Evolutionary conservation across 192 early-diverging fungal genomes (phyloP).

Genomic region (Coemansia sp.): DNA sequence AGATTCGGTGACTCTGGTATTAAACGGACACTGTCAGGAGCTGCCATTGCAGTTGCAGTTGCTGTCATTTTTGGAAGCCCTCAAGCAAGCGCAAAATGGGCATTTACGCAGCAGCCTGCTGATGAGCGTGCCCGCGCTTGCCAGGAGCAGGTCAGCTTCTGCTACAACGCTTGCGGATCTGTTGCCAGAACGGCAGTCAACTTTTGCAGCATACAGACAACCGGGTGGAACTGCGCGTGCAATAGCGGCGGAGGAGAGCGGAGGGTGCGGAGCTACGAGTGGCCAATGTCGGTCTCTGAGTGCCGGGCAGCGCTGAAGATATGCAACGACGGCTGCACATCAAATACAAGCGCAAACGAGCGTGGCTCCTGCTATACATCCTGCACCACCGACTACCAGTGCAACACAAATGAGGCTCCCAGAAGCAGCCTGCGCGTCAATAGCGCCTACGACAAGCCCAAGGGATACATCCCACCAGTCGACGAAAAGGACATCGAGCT

Average conservation of each 20-base stretch:
- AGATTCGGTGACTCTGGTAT: not conserved
- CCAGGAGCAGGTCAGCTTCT: constrained; percentile 53
- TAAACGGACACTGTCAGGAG: not conserved
- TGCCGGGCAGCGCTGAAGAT: constrained; percentile 38
- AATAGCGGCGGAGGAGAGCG: constrained; percentile 18
- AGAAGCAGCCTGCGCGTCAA: constrained; percentile 42
- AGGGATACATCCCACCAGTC: constrained; percentile 39
- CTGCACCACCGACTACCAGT: constrained; percentile 42
- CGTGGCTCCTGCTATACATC: constrained; percentile 30
- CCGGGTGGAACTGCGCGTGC: constrained; percentile 54
- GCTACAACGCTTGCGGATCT: constrained; percentile 45
- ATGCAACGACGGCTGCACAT: constrained; percentile 33
- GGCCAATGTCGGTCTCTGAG: constrained; percentile 40
- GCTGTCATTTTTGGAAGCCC: not conserved
- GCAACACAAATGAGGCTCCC: constrained; percentile 42
- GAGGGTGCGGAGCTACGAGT: constrained; percentile 32
- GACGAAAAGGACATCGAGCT: constrained; percentile 48
- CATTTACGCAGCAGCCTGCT: constrained; percentile 37
- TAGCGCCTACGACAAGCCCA: constrained; percentile 31
- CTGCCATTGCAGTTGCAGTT: constrained; percentile 2
- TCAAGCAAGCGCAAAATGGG: constrained; percentile 30
- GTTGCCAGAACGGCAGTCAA: constrained; percentile 35
- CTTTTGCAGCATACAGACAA: constrained; percentile 55
- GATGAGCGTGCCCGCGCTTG: constrained; percentile 44
- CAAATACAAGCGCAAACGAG: constrained; percentile 18